Conservation (phyloP, 257 asterid genomes). For the Penstemon newberryi region DNA sequence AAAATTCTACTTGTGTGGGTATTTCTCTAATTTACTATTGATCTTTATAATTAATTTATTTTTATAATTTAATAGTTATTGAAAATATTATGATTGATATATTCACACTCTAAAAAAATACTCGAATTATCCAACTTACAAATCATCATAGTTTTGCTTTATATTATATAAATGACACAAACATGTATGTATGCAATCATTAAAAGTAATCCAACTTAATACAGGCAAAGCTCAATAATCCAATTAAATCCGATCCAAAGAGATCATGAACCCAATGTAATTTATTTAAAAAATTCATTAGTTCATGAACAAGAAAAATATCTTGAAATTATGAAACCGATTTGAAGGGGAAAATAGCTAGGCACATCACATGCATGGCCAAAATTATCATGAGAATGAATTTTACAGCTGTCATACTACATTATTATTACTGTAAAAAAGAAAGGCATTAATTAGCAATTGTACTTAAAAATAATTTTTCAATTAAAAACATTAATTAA, state of each 20-base stretch:
- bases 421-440: constrained; percentile 7
- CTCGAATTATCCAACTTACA: too few species aligned
- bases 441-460: neutral
- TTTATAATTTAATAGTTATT: too few species aligned
- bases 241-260: neutral
- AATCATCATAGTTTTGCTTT: too few species aligned
- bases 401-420: constrained; percentile 6
- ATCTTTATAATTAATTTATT: too few species aligned
- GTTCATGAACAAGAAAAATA: neutral
- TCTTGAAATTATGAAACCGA: neutral
- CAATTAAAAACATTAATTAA: constrained; percentile 6
- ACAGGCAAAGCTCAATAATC: neutral
- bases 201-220: neutral
- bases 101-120: too few species aligned
- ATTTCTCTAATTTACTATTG: too few species aligned
- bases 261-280: too few species aligned
- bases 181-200: too few species aligned
- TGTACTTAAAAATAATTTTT: neutral
- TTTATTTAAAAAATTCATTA: too few species aligned
- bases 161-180: too few species aligned
- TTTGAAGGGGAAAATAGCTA: neutral
- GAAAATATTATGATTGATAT: too few species aligned
- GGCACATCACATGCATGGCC: neutral
- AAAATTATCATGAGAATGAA: constrained; percentile 6
- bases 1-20: too few species aligned